phyloP scores from a whole-genome alignment of 805 yeast genomes.

The Lipomyces yamadae region DNA sequence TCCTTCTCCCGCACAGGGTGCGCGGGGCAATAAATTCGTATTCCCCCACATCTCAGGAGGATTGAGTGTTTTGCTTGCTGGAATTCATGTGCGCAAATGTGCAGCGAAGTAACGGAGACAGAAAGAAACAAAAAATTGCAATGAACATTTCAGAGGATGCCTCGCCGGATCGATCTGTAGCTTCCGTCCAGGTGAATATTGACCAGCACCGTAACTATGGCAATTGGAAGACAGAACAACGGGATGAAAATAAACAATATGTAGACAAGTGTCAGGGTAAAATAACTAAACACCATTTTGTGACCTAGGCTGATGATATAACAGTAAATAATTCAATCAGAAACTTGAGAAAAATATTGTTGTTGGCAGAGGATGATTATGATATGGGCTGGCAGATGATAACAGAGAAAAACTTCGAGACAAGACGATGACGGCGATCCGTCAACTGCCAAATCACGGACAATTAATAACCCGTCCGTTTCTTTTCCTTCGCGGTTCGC shows the following conservation, averaged over 20 bases:
- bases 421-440: too few species aligned
- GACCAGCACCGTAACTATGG: slow-evolving; percentile 1
- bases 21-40: too few species aligned
- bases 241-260: not conserved
- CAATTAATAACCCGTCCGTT: not conserved
- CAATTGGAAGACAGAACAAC: slow-evolving; percentile 1
- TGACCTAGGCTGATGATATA: not conserved
- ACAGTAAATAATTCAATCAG: not conserved
- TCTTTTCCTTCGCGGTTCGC: too few species aligned
- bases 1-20: too few species aligned
- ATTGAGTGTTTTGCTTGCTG: too few species aligned
- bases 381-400: not conserved
- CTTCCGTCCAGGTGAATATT: not conserved
- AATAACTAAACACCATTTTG: not conserved
- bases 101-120: not conserved
- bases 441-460: not conserved
- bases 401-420: too few species aligned
- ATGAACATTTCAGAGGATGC: not conserved
- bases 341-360: not conserved
- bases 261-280: not conserved
- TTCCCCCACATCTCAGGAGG: too few species aligned
- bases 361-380: not conserved
- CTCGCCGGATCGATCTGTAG: not conserved
- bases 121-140: not conserved
- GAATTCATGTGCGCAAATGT: not conserved